Evolutionary conservation across 768 basidiomycete genomes (phyloP).

Genomic region (Russula virescens): DNA sequence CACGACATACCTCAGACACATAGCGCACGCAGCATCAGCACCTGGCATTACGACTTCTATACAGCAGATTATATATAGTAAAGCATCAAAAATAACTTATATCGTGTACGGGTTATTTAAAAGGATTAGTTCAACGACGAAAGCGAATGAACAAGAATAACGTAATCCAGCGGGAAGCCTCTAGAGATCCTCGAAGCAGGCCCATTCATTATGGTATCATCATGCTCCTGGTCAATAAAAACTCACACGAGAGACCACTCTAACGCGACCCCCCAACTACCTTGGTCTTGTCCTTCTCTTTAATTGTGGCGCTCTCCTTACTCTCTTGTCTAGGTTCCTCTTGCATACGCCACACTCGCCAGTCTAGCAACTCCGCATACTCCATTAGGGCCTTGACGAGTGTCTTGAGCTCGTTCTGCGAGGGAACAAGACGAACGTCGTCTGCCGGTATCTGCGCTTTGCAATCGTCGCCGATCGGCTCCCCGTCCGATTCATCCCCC

Average conservation of each 20-base stretch:
- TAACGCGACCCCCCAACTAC: background rate
- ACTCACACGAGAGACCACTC: conserved; percentile 6
- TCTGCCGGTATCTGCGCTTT: conserved; percentile 16
- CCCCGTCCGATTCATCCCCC: conserved; percentile 24
- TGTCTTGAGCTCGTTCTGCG: conserved; percentile 34
- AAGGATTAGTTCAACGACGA: conserved; percentile 3
- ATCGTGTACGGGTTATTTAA: background rate
- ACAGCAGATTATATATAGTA: conserved; percentile 13
- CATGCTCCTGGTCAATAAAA: conserved; percentile 7
- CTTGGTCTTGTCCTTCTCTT: conserved; percentile 10
- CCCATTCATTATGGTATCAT: background rate
- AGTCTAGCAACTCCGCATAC: conserved; percentile 56
- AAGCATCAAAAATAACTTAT: background rate
- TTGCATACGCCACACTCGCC: conserved; percentile 42
- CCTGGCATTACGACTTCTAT: background rate
- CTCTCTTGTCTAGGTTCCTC: conserved; percentile 21
- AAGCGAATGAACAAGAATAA: conserved; percentile 3
- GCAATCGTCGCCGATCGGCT: conserved; percentile 11
- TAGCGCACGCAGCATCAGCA: background rate
- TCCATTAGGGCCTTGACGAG: conserved; percentile 52
- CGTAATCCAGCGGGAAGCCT: background rate
- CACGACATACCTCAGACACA: conserved; percentile 30
- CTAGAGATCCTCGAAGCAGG: background rate
- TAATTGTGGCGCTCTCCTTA: conserved; percentile 11
- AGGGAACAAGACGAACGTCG: conserved; percentile 24